These are phyloP conservation scores for Trichomonas tenax DNA, from an alignment of 208 protist species.

Conservation along the genomic window DNA sequence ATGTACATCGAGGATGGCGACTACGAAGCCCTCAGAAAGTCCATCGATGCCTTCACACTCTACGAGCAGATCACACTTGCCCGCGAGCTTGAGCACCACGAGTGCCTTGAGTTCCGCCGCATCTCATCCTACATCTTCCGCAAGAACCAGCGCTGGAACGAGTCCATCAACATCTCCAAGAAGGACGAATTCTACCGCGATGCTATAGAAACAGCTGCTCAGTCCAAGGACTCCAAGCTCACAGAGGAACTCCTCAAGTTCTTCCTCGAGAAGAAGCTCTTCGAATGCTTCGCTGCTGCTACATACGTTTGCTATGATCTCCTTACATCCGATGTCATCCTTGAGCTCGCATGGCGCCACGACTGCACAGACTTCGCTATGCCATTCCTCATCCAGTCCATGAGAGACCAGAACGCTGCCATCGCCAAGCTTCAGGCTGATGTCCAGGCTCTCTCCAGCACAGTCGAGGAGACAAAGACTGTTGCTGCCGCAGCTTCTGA, in stretches of 20 bases:
- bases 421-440: constrained; percentile 52
- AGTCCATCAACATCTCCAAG: constrained; percentile 83
- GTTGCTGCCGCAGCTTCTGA: background rate
- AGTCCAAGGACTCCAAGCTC: constrained; percentile 63
- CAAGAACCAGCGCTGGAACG: constrained; percentile 43
- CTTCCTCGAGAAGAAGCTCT: constrained; percentile 77
- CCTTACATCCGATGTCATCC: constrained; percentile 59
- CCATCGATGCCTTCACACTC: constrained; percentile 78
- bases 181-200: constrained; percentile 89
- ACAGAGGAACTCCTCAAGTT: constrained; percentile 82
- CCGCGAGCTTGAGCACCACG: constrained; percentile 78
- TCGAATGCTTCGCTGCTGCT: constrained; percentile 33
- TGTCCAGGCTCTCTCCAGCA: background rate
- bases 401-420: constrained; percentile 70
- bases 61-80: constrained; percentile 88
- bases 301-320: constrained; percentile 90
- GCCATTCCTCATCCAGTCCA: constrained; percentile 93
- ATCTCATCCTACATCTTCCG: constrained; percentile 89
- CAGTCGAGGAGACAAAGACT: background rate
- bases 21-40: constrained; percentile 74
- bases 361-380: constrained; percentile 87
- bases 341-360: constrained; percentile 85
- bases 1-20: constrained; percentile 97
- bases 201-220: constrained; percentile 88
- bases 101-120: constrained; percentile 93